Conservation (phyloP, 2,329 filamentous ascomycete species). For the Talaromyces islandicus region DNA sequence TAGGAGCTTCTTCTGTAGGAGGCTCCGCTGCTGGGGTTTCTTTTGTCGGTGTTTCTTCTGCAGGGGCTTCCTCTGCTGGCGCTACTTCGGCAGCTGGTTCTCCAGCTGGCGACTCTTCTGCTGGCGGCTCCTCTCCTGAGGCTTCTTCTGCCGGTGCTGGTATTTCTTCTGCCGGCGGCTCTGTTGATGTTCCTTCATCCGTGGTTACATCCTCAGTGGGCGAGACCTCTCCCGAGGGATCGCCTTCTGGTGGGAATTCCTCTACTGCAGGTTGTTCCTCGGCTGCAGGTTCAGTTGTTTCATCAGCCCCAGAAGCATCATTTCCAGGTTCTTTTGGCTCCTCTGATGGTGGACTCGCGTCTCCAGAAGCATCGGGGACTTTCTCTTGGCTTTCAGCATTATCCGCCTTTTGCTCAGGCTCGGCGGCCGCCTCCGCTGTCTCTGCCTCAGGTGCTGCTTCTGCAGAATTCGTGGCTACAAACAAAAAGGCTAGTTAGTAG, state of each 20-base stretch:
- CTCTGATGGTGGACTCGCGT: background rate
- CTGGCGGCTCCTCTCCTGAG: slow-evolving; percentile 10
- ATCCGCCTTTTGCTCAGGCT: slow-evolving; percentile 18
- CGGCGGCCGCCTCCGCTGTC: slow-evolving; percentile 14
- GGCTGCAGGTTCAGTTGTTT: background rate
- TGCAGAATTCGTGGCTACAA: slow-evolving; percentile 17
- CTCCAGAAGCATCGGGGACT: background rate
- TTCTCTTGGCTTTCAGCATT: slow-evolving; percentile 7
- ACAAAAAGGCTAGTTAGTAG: background rate
- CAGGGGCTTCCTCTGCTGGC: background rate
- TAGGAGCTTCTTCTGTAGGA: slow-evolving; percentile 13
- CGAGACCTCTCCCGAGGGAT: background rate
- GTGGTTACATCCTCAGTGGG: slow-evolving; percentile 8
- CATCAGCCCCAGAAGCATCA: slow-evolving; percentile 2
- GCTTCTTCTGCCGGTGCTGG: slow-evolving; percentile 7
- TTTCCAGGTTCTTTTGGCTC: background rate
- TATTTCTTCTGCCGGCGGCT: slow-evolving; percentile 12
- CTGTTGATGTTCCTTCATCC: slow-evolving; percentile 8
- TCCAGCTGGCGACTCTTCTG: slow-evolving; percentile 10
- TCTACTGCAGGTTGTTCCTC: slow-evolving; percentile 5
- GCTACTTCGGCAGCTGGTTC: slow-evolving; percentile 11
- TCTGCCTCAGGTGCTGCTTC: slow-evolving; percentile 22
- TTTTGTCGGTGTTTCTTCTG: slow-evolving; percentile 2
- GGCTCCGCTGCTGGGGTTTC: no score
- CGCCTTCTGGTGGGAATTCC: slow-evolving; percentile 8